phyloP scores from a whole-genome alignment of 148 eudicot species.

The Silene conica region DNA sequence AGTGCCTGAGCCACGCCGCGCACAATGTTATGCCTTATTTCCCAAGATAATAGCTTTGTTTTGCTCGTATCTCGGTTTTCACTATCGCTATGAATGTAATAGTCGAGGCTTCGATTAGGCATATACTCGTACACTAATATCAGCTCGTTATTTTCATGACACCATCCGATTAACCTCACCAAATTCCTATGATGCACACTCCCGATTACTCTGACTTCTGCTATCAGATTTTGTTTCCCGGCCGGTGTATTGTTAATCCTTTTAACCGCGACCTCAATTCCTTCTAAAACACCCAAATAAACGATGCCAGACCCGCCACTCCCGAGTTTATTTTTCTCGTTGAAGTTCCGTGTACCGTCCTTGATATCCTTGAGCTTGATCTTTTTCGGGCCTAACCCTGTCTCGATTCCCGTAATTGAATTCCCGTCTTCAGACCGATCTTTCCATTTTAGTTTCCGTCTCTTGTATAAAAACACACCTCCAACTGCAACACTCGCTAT shows the following conservation, averaged over 20 bases:
- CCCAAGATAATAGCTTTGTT: slow-evolving; percentile 23
- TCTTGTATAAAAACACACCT: slow-evolving; percentile 6
- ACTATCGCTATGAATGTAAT: slow-evolving; percentile 16
- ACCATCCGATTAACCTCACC: slow-evolving; percentile 42
- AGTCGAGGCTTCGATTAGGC: slow-evolving; percentile 41
- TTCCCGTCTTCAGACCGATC: background rate
- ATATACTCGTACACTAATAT: slow-evolving; percentile 41
- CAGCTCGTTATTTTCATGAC: slow-evolving; percentile 37
- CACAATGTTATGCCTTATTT: slow-evolving; percentile 28
- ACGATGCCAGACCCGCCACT: slow-evolving; percentile 38
- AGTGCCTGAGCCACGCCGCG: slow-evolving; percentile 39
- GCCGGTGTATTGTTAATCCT: slow-evolving; percentile 30
- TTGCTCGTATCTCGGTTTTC: background rate
- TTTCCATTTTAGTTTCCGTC: slow-evolving; percentile 10
- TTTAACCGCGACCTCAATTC: slow-evolving; percentile 35
- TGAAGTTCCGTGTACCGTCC: slow-evolving; percentile 31
- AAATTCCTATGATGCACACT: slow-evolving; percentile 42
- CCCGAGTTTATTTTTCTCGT: slow-evolving; percentile 28
- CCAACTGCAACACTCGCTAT: no score
- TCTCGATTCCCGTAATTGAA: slow-evolving; percentile 17
- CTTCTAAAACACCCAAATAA: slow-evolving; percentile 27
- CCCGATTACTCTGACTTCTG: slow-evolving; percentile 44
- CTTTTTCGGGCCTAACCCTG: slow-evolving; percentile 34
- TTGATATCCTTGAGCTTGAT: slow-evolving; percentile 32
- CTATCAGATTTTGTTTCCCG: slow-evolving; percentile 39